Percentiles rank a stretch among this genome's conserved stretches.
Evolutionary conservation across 2,329 filamentous ascomycete genomes (phyloP).

Genomic region (Fusarium subglutinans): DNA sequence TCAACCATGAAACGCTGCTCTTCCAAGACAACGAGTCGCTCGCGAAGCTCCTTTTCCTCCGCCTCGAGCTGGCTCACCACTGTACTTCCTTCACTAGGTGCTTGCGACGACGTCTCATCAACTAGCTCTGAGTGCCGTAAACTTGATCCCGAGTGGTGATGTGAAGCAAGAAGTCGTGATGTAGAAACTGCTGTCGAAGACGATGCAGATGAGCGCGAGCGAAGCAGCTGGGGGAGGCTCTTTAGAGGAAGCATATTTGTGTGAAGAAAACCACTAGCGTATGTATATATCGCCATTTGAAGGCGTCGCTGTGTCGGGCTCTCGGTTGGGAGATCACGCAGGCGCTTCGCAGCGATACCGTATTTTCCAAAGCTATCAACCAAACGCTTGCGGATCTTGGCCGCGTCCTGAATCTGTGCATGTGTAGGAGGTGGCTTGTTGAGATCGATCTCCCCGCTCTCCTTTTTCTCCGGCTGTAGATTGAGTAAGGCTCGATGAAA

Average conservation of each 20-base stretch:
- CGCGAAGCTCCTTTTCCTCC: slow-evolving; percentile 84
- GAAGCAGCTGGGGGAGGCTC: slow-evolving; percentile 73
- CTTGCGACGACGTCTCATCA: slow-evolving; percentile 56
- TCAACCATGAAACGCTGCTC: slow-evolving; percentile 91
- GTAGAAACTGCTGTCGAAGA: slow-evolving; percentile 39
- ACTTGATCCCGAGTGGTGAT: slow-evolving; percentile 49
- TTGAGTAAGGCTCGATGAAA: slow-evolving; percentile 82
- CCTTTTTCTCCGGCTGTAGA: slow-evolving; percentile 67
- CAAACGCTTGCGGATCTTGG: slow-evolving; percentile 87
- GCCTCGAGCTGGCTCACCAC: slow-evolving; percentile 71
- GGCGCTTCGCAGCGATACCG: slow-evolving; percentile 79
- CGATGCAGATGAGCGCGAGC: slow-evolving; percentile 52
- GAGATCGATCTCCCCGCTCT: slow-evolving; percentile 50
- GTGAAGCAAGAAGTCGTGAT: slow-evolving; percentile 46
- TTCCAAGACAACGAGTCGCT: slow-evolving; percentile 84
- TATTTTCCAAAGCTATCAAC: slow-evolving; percentile 92
- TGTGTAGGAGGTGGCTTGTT: slow-evolving; percentile 59
- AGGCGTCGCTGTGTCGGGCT: slow-evolving; percentile 77
- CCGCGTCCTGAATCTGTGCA: slow-evolving; percentile 82
- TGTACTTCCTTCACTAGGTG: slow-evolving; percentile 61
- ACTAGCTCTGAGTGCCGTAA: slow-evolving; percentile 59
- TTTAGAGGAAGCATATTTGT: slow-evolving; percentile 91
- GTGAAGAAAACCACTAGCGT: slow-evolving; percentile 85
- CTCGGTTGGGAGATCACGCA: slow-evolving; percentile 79
- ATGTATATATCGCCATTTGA: slow-evolving; percentile 83